Conservation (phyloP, 1,284 basidiomycete genomes). For the Meripilus lineatus region DNA sequence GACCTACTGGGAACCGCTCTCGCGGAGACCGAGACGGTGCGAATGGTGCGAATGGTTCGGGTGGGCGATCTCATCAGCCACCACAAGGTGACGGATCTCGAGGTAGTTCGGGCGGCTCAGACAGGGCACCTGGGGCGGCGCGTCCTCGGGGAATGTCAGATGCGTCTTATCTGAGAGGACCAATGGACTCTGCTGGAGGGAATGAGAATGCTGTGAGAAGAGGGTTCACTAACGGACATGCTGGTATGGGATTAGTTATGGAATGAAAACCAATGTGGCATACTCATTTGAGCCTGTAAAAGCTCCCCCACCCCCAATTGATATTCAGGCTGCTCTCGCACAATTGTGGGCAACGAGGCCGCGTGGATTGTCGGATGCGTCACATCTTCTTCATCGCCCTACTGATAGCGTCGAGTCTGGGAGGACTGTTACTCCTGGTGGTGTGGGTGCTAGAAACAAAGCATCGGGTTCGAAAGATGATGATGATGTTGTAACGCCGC, state of each 20-base stretch:
- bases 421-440: too few relatives aligned
- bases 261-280: too few relatives aligned
- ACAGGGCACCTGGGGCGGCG: constrained; percentile 29
- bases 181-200: constrained; percentile 11
- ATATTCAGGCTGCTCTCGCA: not conserved
- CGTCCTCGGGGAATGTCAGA: constrained; percentile 48
- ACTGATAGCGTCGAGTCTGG: not conserved
- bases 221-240: not conserved
- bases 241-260: not conserved
- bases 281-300: too few relatives aligned
- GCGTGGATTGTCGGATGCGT: not conserved
- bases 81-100: constrained; percentile 27
- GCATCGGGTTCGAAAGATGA: too few relatives aligned
- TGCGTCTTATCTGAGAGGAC: constrained; percentile 27
- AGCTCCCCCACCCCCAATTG: too few relatives aligned
- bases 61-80: constrained; percentile 18
- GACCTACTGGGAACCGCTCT: constrained; percentile 43
- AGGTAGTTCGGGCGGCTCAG: constrained; percentile 15
- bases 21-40: constrained; percentile 45
- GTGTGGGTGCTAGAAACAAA: too few relatives aligned
- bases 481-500: too few relatives aligned
- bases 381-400: not conserved
- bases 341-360: not conserved
- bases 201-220: too few relatives aligned
- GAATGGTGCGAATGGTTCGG: constrained; percentile 33